Evolutionary conservation across 495 filamentous ascomycete genomes (phyloP).

Genomic region (Copromyces sp.): DNA sequence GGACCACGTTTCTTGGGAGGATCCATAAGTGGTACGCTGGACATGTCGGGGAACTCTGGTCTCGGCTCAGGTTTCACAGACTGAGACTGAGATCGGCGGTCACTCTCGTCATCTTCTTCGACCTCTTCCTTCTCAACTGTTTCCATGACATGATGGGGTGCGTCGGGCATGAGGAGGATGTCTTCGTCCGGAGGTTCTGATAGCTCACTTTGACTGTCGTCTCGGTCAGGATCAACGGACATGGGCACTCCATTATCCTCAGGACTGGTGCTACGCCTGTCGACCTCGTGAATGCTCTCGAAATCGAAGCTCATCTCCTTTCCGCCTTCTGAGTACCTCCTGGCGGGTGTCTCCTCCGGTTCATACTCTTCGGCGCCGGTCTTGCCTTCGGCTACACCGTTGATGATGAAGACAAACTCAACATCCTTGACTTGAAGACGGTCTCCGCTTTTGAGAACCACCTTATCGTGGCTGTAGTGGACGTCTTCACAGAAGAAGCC

Average conservation of each 20-base stretch:
- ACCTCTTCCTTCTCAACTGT: conserved; percentile 23
- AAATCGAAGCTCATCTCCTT: conserved; percentile 57
- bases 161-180: conserved; percentile 18
- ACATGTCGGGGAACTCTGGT: conserved; percentile 19
- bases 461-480: conserved; percentile 51
- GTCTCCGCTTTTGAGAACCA: conserved; percentile 61
- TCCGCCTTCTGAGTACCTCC: conserved; percentile 41
- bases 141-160: conserved; percentile 24
- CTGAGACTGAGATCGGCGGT: conserved; percentile 1
- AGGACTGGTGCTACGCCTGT: conserved; percentile 44
- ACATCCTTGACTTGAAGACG: conserved; percentile 73
- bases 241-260: conserved; percentile 21
- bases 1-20: conserved; percentile 68
- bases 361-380: conserved; percentile 51
- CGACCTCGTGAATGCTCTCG: conserved; percentile 47
- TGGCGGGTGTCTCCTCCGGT: conserved; percentile 21
- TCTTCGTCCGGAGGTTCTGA: conserved; percentile 21
- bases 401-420: conserved; percentile 60
- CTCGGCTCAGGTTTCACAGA: conserved; percentile 24
- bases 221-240: neutral
- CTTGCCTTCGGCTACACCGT: conserved; percentile 58
- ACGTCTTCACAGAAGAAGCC: conserved; percentile 75
- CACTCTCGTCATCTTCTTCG: conserved; percentile 32
- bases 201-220: conserved; percentile 20
- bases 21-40: neutral